Evolutionary conservation across 768 basidiomycete species (phyloP).

Genomic region (Mycena sanguinolenta): DNA sequence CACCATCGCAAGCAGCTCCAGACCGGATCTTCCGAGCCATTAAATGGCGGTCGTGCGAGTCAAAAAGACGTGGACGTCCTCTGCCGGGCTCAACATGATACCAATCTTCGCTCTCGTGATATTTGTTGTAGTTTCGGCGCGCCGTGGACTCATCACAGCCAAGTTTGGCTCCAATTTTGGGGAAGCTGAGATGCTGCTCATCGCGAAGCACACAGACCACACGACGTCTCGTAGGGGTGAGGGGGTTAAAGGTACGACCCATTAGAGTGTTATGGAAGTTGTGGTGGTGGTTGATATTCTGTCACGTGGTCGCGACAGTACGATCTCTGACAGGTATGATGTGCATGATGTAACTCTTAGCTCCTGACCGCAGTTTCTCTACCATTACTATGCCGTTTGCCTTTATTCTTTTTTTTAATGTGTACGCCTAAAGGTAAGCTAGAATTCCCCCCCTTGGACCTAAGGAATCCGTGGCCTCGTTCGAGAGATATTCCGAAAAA

Average conservation of each 20-base stretch:
- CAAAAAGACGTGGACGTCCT: constrained; percentile 19
- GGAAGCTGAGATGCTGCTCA: neutral
- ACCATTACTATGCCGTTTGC: no score
- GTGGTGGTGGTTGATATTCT: no score
- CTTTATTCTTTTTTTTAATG: no score
- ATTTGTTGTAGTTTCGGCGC: constrained; percentile 11
- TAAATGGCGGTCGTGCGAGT: constrained; percentile 4
- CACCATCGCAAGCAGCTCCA: no score
- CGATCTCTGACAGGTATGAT: no score
- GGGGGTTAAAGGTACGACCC: neutral
- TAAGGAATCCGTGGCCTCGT: no score
- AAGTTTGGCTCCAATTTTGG: constrained; percentile 12
- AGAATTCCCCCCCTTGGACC: no score
- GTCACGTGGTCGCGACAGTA: no score
- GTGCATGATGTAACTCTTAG: no score
- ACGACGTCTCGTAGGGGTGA: neutral
- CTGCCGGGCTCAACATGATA: constrained; percentile 16
- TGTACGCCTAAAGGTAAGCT: no score
- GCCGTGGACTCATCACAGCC: constrained; percentile 8
- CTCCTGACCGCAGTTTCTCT: no score
- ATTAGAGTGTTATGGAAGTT: neutral
- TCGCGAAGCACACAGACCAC: constrained; percentile 13
- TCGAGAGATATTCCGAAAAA: no score
- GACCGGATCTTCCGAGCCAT: constrained; percentile 5
- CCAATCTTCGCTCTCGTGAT: constrained; percentile 17